These are phyloP conservation scores for Sarocladiaceae sp. DNA, from an alignment of 2,329 filamentous ascomycete species.

Conservation along the genomic window DNA sequence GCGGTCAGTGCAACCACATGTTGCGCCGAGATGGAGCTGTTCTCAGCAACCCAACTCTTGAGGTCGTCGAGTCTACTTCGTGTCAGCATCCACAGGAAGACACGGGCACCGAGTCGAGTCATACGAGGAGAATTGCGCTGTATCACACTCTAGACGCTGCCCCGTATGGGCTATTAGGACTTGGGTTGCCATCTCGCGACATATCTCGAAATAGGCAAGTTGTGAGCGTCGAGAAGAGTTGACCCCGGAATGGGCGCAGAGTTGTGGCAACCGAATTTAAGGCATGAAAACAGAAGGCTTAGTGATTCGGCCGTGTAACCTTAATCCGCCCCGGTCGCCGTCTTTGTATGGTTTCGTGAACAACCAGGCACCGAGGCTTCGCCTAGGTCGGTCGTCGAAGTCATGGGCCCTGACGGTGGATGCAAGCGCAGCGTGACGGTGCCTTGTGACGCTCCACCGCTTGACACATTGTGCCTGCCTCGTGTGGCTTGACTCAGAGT, in stretches of 20 bases:
- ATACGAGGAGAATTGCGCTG: conserved; percentile 69
- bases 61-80: conserved; percentile 71
- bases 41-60: conserved; percentile 72
- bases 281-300: not conserved
- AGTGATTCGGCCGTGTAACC: not conserved
- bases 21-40: conserved; percentile 68
- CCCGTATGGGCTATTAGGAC: conserved; percentile 92
- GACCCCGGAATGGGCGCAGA: not conserved
- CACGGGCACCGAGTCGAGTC: conserved; percentile 19
- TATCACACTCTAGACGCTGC: conserved; percentile 76
- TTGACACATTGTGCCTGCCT: not conserved
- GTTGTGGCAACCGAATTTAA: not conserved
- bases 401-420: conserved; percentile 3
- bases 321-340: not conserved
- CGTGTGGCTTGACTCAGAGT: conserved; percentile 1
- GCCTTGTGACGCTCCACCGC: conserved; percentile 7
- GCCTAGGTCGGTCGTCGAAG: conserved; percentile 6
- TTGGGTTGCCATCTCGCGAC: conserved; percentile 76
- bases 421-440: conserved; percentile 5
- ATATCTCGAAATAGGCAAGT: conserved; percentile 29
- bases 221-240: not conserved
- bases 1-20: conserved; percentile 85
- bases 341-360: conserved; percentile 1
- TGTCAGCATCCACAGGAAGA: conserved; percentile 15
- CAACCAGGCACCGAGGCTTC: conserved; percentile 5